Evolutionary conservation across 331 rosid genomes (phyloP), one percentile per base, ranked within the genome.

Genomic region (Erythrophleum ivorense): DNA sequence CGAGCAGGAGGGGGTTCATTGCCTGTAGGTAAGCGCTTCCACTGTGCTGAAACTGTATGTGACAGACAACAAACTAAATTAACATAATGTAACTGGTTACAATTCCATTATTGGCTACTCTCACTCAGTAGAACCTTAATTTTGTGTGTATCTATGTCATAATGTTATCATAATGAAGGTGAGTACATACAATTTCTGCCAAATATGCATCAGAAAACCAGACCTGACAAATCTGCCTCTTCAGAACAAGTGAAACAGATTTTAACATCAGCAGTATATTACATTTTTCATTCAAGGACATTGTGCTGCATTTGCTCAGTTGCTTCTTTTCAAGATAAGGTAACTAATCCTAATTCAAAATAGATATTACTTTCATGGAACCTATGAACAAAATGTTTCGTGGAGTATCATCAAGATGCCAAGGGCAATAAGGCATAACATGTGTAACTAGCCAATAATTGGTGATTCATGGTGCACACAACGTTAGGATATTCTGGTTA

Each of bases 1-100:
- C 99, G 95, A 77, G 98, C 97, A 69, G 97, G 88, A 85, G 99
- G 99, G 65, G 94, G 87, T 83, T 93, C 99, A 77, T 87, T 95
- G 72, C 94, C 96, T 53, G 82, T 82, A 57, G 92, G 90, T 64
- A 95, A 84, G 80, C 98, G 97, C 88, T 93, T 95, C 98, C 99
- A 95, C 66, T 93, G 98, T 73, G 94, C 99, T 33, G 98, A 93
- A 68, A 93, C 99, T 95, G 83, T 21, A 78, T 57, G 45, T 71
- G 71, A 78, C 72, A 85, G 48, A 79, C 46, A 43, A 67, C 11
- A 67, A 73, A 83, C 45, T 69, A 69, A 75, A 11, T 50, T 79
- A 73, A 78, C 60, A 15, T 24, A 36, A 83, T 66, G 9, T 63
- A 79, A 62, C 79, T 70, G 46, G 58, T 15, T 19, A 46, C 58